Evolutionary conservation across 148 eudicot species (phyloP), one percentile per base, ranked within the genome.

Genomic region (Fagopyrum homotropicum): DNA sequence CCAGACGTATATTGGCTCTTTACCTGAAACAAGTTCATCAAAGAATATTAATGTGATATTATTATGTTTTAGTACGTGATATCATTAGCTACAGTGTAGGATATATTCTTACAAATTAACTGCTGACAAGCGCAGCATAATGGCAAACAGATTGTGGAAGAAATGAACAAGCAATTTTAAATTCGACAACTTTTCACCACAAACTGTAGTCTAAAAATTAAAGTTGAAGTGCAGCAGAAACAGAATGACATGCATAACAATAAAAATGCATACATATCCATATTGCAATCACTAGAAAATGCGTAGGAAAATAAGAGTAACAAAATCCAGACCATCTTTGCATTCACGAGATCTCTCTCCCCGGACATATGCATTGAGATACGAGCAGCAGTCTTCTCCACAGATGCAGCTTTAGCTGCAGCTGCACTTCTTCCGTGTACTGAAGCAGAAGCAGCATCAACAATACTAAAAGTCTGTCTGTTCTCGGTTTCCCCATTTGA

Each of bases 391-490:
- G 97, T 92, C 85, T 92, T 90, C 56, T 92, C 93, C 79, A 86
- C 85, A 73, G 97, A 77, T 73, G 82, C 85, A 72, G 98, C 84
- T 81, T 86, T 92, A 45, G 98, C 97, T 61, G 98, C 93, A 72
- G 90, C 90, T 73, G 98, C 97, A 82, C 96, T 95, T 86, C 98
- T 90, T 77, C 98, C 98, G 76, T 92, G 96, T 45, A 95, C 97
- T 77, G 98, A 87, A 73, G 98, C 98, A 81, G 98, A 95, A 43
- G 98, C 98, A 81, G 97, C 97, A 89, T 95, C 97, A 40, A 95
- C 98, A 72, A 95, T 78, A 83, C 98, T 92, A 73, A 45, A 92
- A 7, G 84, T 72, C 78, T 85, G 93, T 83, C 77, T 86, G n/a
- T 80, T 66, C 73, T 79, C 86, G 61, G 73, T 77, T 69, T 84